Conservation (phyloP, 2,329 filamentous ascomycete genomes). For the Fusarium scirpi region DNA sequence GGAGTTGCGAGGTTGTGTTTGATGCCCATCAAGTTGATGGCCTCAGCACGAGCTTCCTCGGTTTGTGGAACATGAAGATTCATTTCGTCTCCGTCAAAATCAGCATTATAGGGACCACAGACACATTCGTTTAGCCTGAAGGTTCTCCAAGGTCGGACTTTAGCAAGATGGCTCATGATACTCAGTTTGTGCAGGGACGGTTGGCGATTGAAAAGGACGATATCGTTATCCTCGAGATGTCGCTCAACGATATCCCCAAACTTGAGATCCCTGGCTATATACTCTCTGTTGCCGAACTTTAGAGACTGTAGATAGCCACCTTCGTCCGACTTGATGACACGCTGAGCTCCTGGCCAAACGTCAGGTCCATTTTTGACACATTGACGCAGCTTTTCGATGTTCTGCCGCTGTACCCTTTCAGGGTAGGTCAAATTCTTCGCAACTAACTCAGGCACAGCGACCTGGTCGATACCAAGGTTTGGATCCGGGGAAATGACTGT, state of each 20-base stretch:
- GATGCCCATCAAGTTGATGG: conserved; percentile 96
- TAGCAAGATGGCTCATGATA: conserved; percentile 96
- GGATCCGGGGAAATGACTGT: conserved; percentile 98
- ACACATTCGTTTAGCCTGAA: conserved; percentile 98
- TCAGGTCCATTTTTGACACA: conserved; percentile 81
- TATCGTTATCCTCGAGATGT: conserved; percentile 93
- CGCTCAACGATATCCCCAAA: conserved; percentile 93
- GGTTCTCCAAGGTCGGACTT: conserved; percentile 93
- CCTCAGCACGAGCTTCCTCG: conserved; percentile 94
- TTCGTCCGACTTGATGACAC: conserved; percentile 78
- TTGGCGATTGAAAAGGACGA: conserved; percentile 97
- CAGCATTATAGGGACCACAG: conserved; percentile 97
- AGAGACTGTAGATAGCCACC: conserved; percentile 78
- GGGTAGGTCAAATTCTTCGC: conserved; percentile 97
- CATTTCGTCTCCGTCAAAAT: conserved; percentile 99
- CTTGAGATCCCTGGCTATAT: conserved; percentile 78
- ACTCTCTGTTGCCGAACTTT: conserved; percentile 77
- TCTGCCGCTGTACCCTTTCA: conserved; percentile 85
- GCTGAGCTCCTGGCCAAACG: conserved; percentile 89
- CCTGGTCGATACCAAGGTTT: conserved; percentile 92
- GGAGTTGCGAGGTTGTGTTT: conserved; percentile 96
- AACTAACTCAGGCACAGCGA: conserved; percentile 91
- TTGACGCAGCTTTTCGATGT: conserved; percentile 82
- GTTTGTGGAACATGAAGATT: conserved; percentile 98
- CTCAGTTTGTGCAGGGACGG: conserved; percentile 98